Evolutionary conservation across 306 rosid species (phyloP).

Genomic region (Canavalia ensiformis): DNA sequence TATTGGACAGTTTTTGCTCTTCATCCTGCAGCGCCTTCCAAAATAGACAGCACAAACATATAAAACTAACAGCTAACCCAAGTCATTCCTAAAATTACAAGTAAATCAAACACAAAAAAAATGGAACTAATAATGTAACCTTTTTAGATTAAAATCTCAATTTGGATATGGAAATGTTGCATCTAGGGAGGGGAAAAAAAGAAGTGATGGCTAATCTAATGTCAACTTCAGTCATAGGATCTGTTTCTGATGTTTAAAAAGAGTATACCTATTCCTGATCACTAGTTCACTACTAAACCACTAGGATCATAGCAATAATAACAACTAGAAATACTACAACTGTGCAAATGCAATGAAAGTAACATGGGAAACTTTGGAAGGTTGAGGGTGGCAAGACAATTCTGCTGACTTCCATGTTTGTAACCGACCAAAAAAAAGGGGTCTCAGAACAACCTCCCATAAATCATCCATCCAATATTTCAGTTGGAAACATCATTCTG

Average conservation of each 20-base stretch:
- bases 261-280: conserved; percentile 46
- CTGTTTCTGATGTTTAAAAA: not conserved
- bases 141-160: conserved; percentile 28
- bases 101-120: conserved; percentile 1
- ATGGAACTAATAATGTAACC: conserved; percentile 11
- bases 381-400: conserved; percentile 44
- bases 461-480: conserved; percentile 22
- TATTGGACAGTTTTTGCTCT: not conserved
- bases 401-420: conserved; percentile 46
- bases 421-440: conserved; percentile 38
- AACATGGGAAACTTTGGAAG: conserved; percentile 41
- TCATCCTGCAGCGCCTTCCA: conserved; percentile 1
- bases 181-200: conserved; percentile 14
- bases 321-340: conserved; percentile 59
- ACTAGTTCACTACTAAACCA: conserved; percentile 22
- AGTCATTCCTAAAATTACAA: not conserved
- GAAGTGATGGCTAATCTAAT: conserved; percentile 32
- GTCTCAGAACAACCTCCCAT: conserved; percentile 39
- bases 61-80: not conserved
- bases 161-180: conserved; percentile 14
- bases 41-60: not conserved
- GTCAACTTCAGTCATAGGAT: conserved; percentile 32
- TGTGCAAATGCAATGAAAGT: conserved; percentile 53
- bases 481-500: conserved; percentile 52
- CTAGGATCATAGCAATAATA: conserved; percentile 52